phyloP scores from a whole-genome alignment of 257 asterid genomes.

The Knoxia roxburghii region DNA sequence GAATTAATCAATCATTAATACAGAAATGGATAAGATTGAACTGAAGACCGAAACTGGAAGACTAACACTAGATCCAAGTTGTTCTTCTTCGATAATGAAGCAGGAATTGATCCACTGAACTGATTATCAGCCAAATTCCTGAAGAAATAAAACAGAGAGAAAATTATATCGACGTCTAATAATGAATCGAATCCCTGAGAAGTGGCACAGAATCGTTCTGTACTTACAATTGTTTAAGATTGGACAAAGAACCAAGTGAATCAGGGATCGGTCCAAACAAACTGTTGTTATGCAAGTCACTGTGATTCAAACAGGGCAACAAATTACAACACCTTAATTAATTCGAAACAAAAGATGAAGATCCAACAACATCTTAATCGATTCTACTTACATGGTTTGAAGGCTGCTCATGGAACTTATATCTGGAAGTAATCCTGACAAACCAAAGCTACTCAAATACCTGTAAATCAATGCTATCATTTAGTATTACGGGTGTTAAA shows the following conservation, averaged over 20 bases:
- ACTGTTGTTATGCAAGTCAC: constrained; percentile 48
- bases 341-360: too few relatives aligned
- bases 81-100: constrained; percentile 38
- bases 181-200: not conserved
- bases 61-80: constrained; percentile 35
- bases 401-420: constrained; percentile 48
- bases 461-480: constrained; percentile 9
- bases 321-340: too few relatives aligned
- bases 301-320: constrained; percentile 14
- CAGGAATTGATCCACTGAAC: constrained; percentile 51
- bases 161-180: not conserved
- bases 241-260: constrained; percentile 44
- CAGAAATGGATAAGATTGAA: not conserved
- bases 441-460: constrained; percentile 24
- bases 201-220: not conserved
- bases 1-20: not conserved
- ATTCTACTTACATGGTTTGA: constrained; percentile 35
- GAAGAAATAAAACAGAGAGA: constrained; percentile 2
- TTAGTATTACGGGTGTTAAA: too few relatives aligned
- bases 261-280: constrained; percentile 56
- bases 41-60: too few relatives aligned
- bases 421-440: constrained; percentile 36
- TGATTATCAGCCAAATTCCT: constrained; percentile 54
- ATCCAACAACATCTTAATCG: not conserved
- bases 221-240: constrained; percentile 47